Percentiles rank a stretch among this genome's conserved stretches.
phyloP scores from a whole-genome alignment of 257 asterid species.

The Osmanthus fragrans region DNA sequence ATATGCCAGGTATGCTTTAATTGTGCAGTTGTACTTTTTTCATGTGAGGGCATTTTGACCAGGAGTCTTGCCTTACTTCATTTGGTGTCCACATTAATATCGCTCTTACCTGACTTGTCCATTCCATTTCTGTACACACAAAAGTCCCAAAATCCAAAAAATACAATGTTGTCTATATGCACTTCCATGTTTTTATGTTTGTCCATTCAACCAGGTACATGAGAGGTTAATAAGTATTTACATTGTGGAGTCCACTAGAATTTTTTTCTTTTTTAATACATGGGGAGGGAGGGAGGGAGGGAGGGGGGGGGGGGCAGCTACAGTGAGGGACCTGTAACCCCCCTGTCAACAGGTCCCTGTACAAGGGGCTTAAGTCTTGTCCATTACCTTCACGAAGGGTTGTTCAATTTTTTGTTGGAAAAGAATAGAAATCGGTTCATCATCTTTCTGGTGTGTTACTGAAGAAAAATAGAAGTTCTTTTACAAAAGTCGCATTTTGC shows the following conservation, averaged over 20 bases:
- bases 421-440: neutral
- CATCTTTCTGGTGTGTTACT: neutral
- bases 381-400: slow-evolving; percentile 3
- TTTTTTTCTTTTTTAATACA: too few species aligned
- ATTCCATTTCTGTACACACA: neutral
- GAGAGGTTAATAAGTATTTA: too few species aligned
- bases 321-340: too few species aligned
- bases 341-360: too few species aligned
- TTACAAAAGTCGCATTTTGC: too few species aligned
- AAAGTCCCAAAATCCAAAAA: neutral
- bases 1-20: slow-evolving; percentile 29
- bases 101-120: slow-evolving; percentile 24
- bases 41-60: slow-evolving; percentile 44
- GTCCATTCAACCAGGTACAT: too few species aligned
- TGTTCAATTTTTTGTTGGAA: neutral
- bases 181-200: neutral
- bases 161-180: neutral
- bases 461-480: too few species aligned
- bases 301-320: too few species aligned
- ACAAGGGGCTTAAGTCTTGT: too few species aligned
- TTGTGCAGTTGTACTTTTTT: slow-evolving; percentile 27
- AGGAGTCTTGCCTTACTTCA: slow-evolving; percentile 25
- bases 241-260: too few species aligned
- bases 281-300: too few species aligned
- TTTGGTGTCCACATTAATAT: slow-evolving; percentile 18